Conservation (phyloP, 768 basidiomycete genomes). For the Chiua virens region DNA sequence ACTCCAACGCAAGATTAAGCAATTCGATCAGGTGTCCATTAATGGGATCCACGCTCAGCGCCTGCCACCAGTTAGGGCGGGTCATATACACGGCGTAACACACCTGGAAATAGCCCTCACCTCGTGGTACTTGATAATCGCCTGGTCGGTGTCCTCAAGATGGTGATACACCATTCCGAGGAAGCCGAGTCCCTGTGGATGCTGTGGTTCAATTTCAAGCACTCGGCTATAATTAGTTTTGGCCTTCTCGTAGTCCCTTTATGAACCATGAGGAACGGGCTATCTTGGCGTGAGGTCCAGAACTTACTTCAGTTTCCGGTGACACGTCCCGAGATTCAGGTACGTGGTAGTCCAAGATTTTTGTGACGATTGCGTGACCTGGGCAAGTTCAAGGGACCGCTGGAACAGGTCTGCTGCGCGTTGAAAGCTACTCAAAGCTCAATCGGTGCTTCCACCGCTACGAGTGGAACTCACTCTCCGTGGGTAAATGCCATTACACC, state of each 20-base stretch:
- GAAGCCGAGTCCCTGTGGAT: slow-evolving; percentile 78
- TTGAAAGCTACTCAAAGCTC: slow-evolving; percentile 59
- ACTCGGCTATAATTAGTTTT: slow-evolving; percentile 74
- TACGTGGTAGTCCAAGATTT: slow-evolving; percentile 88
- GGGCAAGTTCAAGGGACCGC: slow-evolving; percentile 75
- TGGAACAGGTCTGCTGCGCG: slow-evolving; percentile 70
- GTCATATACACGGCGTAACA: background rate
- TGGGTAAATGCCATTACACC: slow-evolving; percentile 92
- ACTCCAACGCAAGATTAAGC: slow-evolving; percentile 77
- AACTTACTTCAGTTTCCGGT: slow-evolving; percentile 74
- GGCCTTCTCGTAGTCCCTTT: slow-evolving; percentile 61
- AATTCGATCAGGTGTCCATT: slow-evolving; percentile 80
- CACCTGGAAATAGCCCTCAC: slow-evolving; percentile 41
- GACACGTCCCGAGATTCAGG: slow-evolving; percentile 89
- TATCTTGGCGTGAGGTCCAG: background rate
- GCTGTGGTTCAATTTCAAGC: slow-evolving; percentile 83
- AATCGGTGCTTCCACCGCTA: background rate
- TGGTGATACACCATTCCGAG: slow-evolving; percentile 89
- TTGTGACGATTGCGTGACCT: slow-evolving; percentile 82
- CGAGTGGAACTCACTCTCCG: slow-evolving; percentile 57
- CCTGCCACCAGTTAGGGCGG: slow-evolving; percentile 38
- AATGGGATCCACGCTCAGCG: slow-evolving; percentile 79
- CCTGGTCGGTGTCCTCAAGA: slow-evolving; percentile 66
- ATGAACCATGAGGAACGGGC: slow-evolving; percentile 9
- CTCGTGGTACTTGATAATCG: slow-evolving; percentile 92